Percentiles rank a stretch among this genome's conserved stretches.
These are phyloP conservation scores for Lasiosphaeria miniovina DNA, from an alignment of 495 filamentous ascomycete genomes.

Conservation along the genomic window DNA sequence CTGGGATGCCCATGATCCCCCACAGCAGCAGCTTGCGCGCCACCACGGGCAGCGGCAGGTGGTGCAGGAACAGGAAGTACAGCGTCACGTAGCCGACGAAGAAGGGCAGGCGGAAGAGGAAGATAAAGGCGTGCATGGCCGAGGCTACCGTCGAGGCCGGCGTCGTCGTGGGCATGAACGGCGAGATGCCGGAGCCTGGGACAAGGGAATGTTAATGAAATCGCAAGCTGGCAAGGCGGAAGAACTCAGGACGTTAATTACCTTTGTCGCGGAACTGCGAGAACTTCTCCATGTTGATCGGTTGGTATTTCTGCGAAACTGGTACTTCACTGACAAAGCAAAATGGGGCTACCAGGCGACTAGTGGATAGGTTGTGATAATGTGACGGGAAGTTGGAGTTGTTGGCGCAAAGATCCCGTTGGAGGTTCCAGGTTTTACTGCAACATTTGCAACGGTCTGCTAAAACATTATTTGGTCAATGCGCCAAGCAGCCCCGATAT, in stretches of 20 bases:
- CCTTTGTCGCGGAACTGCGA: conserved; percentile 94
- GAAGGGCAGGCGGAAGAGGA: conserved; percentile 74
- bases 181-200: conserved; percentile 89
- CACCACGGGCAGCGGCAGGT: conserved; percentile 77
- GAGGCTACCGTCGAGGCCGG: conserved; percentile 58
- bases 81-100: conserved; percentile 62
- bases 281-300: conserved; percentile 82
- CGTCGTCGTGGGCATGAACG: conserved; percentile 78
- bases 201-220: conserved; percentile 7
- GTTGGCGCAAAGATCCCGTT: too few relatives aligned
- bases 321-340: too few relatives aligned
- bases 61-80: conserved; percentile 82
- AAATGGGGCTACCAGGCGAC: too few relatives aligned
- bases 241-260: conserved; percentile 33
- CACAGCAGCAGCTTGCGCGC: conserved; percentile 81
- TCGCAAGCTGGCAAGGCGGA: neutral
- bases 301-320: conserved; percentile 1
- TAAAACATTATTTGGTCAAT: too few relatives aligned
- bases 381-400: too few relatives aligned
- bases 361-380: too few relatives aligned
- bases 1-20: conserved; percentile 79
- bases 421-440: neutral
- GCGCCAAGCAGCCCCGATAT: too few relatives aligned
- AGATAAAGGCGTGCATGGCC: conserved; percentile 65
- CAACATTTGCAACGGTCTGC: too few relatives aligned